Evolutionary conservation across 768 basidiomycete species (phyloP), one percentile per base, ranked within the genome.

Genomic region (Rubroboletus pulcherrimus): DNA sequence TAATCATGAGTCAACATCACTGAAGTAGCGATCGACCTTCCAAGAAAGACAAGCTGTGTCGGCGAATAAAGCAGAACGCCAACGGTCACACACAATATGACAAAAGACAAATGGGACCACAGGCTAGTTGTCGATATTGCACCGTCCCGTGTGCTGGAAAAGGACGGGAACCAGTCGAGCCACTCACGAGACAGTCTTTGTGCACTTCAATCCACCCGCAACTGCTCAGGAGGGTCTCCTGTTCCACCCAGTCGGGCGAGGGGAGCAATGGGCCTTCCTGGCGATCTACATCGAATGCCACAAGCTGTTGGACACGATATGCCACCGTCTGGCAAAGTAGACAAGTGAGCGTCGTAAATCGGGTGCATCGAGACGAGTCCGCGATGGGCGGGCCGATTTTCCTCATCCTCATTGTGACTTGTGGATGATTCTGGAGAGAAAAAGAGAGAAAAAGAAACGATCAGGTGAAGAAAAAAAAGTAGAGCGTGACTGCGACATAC

Each of bases 171-270:
- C 21, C 7, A 49, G 45, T 35, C 9, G 31, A 48, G 37, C 31
- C 33, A 81, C 89, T 79, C 72, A 91, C 89, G 71, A 89, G 65
- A 64, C 84, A 86, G 49, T 77, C 75, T 51, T 77, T 78, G 63
- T 85, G 77, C 19, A 91, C 79, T 62, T 91, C 84, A 57, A 92
- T 78, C 87, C 87, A 90, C 11, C 89, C 90, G 51, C 67, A 81
- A 34, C 75, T 70, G 60, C 84, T 86, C 70, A 82, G 82, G 71
- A 91, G 75, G 49, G 83, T 73, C 64, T 89, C 87, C 48, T 81
- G 78, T 72, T 91, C 89, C 7, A 83, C 83, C 86, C 87, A 91
- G 43, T 89, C 87, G 50, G 86, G 83, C 1, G 82, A 82, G 15
- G 89, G 87, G 47, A 89, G 72, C 15, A 90, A 71, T 4, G 84